These are phyloP conservation scores for Thielaviopsis cerberus DNA, from an alignment of 2,329 filamentous ascomycete species.

Conservation along the genomic window DNA sequence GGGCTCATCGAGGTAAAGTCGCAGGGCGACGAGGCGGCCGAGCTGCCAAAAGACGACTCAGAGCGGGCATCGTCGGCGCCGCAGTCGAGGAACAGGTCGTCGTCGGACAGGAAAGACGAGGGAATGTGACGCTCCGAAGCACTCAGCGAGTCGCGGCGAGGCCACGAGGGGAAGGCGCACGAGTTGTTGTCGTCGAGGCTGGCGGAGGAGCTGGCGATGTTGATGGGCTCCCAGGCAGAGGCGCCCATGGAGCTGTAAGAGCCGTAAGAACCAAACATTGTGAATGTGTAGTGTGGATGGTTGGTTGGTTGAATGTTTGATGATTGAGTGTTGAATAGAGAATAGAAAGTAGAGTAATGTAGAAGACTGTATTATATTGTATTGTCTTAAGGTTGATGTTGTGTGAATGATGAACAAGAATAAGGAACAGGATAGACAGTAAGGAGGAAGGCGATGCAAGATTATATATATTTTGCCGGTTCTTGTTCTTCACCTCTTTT, in stretches of 20 bases:
- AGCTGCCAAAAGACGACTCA: slow-evolving; percentile 2
- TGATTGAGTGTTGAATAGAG: neutral
- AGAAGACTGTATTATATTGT: neutral
- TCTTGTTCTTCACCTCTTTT: too few relatives aligned
- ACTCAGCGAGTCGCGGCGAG: slow-evolving; percentile 33
- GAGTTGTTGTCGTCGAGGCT: slow-evolving; percentile 24
- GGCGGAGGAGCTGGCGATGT: slow-evolving; percentile 28
- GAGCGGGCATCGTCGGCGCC: neutral
- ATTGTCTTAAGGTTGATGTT: neutral
- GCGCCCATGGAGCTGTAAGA: slow-evolving; percentile 33
- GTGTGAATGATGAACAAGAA: neutral
- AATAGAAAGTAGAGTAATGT: neutral
- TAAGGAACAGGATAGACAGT: neutral
- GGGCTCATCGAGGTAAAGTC: neutral
- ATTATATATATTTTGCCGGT: neutral
- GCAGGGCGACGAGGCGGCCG: slow-evolving; percentile 2
- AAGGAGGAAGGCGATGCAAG: neutral
- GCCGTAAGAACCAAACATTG: slow-evolving; percentile 33
- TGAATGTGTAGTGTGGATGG: slow-evolving; percentile 9
- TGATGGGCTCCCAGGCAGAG: slow-evolving; percentile 24
- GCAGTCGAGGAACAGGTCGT: slow-evolving; percentile 13
- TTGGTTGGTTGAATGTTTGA: neutral
- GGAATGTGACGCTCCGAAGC: slow-evolving; percentile 16
- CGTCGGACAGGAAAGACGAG: slow-evolving; percentile 15
- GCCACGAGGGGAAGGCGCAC: slow-evolving; percentile 42